These are phyloP conservation scores for Backusella mclennaniae DNA, from an alignment of 192 early-diverging fungal species.

Conservation along the genomic window DNA sequence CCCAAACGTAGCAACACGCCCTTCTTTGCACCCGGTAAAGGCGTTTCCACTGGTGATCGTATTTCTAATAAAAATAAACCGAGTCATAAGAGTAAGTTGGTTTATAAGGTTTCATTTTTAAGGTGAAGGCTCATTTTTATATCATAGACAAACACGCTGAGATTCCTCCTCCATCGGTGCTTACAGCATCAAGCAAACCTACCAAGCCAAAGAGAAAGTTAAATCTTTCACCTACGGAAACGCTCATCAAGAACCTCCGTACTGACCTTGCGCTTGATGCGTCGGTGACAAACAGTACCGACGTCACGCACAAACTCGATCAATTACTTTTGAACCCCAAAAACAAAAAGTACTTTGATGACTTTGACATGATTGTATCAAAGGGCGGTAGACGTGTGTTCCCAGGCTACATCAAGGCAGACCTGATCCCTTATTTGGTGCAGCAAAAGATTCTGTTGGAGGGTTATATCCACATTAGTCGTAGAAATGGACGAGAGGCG, in stretches of 20 bases:
- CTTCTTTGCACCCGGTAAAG: neutral
- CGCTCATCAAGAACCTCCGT: neutral
- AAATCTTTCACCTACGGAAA: neutral
- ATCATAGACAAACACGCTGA: neutral
- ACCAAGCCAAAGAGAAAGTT: neutral
- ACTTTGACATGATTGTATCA: neutral
- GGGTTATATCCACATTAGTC: neutral
- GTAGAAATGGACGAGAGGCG: conserved; percentile 65
- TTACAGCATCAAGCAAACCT: neutral
- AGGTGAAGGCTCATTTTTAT: neutral
- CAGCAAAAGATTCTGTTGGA: neutral
- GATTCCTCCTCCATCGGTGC: neutral
- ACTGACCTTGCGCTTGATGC: neutral
- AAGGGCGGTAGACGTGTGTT: neutral
- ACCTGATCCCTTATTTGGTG: neutral
- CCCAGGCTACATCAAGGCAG: neutral
- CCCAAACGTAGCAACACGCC: neutral
- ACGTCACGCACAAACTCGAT: neutral
- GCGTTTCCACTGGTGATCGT: neutral
- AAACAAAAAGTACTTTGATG: neutral
- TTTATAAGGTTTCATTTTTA: neutral
- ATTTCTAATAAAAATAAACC: conserved; percentile 1
- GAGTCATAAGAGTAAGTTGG: neutral
- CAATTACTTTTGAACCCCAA: neutral
- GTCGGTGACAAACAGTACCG: neutral